These are phyloP conservation scores for Cornus kousa DNA, from an alignment of 148 eudicot species.

Conservation along the genomic window DNA sequence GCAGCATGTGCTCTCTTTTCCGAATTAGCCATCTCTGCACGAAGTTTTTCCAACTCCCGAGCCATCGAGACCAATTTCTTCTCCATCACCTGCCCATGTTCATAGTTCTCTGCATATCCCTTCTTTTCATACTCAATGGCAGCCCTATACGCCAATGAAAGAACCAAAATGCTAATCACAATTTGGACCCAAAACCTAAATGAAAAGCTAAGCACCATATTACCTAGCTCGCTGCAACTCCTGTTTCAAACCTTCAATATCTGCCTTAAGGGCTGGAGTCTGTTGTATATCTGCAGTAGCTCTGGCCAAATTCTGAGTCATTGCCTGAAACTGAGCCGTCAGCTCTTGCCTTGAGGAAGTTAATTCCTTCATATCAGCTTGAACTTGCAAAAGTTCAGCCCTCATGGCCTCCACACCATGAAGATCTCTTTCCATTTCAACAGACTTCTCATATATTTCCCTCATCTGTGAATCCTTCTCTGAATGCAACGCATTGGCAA, in stretches of 20 bases:
- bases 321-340: conserved; percentile 57
- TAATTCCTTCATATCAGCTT: conserved; percentile 70
- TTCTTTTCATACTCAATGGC: conserved; percentile 94
- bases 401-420: conserved; percentile 65
- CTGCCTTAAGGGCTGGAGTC: conserved; percentile 68
- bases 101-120: conserved; percentile 84
- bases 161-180: not conserved
- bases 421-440: conserved; percentile 74
- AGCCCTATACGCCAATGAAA: conserved; percentile 48
- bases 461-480: conserved; percentile 82
- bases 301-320: conserved; percentile 75
- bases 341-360: conserved; percentile 66
- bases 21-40: conserved; percentile 89
- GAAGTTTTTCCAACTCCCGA: conserved; percentile 91
- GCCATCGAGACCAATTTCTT: conserved; percentile 76
- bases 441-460: conserved; percentile 66
- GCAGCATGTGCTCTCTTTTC: conserved; percentile 89
- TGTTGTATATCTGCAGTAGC: conserved; percentile 74
- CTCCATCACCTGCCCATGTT: conserved; percentile 90
- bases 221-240: conserved; percentile 85
- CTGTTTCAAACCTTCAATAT: conserved; percentile 68
- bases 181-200: not conserved
- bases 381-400: conserved; percentile 69
- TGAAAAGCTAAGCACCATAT: not conserved
- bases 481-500: conserved; percentile 47